These are phyloP conservation scores for Euphorbia neoarborescens DNA, from an alignment of 441 rosid genomes.

Conservation along the genomic window DNA sequence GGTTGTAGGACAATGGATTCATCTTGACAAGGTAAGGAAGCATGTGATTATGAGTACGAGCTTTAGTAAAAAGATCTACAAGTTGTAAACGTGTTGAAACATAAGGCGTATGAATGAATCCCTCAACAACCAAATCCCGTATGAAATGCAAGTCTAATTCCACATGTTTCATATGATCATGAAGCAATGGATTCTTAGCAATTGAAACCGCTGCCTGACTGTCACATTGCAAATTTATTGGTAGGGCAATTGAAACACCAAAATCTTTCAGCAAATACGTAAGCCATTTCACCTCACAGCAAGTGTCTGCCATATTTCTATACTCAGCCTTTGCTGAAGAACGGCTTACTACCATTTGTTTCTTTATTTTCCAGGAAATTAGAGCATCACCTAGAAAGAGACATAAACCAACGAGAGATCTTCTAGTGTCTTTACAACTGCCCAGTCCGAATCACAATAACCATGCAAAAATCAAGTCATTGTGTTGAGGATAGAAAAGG, in stretches of 20 bases:
- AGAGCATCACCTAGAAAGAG: neutral
- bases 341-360: neutral
- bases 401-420: neutral
- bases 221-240: neutral
- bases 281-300: neutral
- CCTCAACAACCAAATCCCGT: too few species aligned
- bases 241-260: neutral
- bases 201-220: neutral
- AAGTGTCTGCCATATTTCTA: neutral
- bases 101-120: too few species aligned
- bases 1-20: too few species aligned
- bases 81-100: too few species aligned
- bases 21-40: too few species aligned
- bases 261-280: neutral
- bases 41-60: too few species aligned
- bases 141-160: too few species aligned
- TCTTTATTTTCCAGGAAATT: neutral
- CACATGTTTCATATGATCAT: neutral
- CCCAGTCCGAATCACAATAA: neutral
- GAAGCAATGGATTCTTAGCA: neutral
- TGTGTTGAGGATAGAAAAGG: neutral
- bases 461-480: neutral
- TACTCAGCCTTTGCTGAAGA: neutral
- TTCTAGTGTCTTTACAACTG: neutral
- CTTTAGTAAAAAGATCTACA: too few species aligned